These are phyloP conservation scores for Holtermanniella nyarrowii DNA, from an alignment of 768 basidiomycete species.

Conservation along the genomic window DNA sequence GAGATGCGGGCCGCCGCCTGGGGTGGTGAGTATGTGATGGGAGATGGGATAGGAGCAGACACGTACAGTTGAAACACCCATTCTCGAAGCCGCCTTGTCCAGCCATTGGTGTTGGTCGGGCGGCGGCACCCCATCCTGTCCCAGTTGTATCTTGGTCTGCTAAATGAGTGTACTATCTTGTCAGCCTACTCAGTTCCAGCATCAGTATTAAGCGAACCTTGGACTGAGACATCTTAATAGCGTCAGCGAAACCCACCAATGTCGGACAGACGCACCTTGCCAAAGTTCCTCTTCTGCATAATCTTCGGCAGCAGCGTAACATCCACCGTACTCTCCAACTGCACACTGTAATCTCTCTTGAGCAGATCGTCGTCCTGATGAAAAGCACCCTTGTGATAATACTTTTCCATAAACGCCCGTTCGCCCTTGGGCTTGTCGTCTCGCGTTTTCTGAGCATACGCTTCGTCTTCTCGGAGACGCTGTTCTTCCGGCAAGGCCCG, in stretches of 20 bases:
- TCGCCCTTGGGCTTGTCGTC: constrained; percentile 72
- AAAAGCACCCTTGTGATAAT: constrained; percentile 99
- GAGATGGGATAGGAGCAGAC: too few relatives aligned
- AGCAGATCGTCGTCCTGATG: constrained; percentile 93
- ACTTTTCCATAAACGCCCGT: constrained; percentile 91
- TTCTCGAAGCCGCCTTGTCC: constrained; percentile 39
- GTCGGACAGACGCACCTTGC: constrained; percentile 30
- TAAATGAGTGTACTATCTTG: constrained; percentile 87
- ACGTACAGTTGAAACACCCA: constrained; percentile 73
- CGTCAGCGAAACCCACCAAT: background rate
- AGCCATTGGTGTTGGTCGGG: constrained; percentile 4
- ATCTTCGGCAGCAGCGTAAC: constrained; percentile 80
- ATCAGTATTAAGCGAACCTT: constrained; percentile 4
- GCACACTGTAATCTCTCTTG: constrained; percentile 71
- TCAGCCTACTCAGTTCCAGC: constrained; percentile 6
- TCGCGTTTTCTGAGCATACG: constrained; percentile 66
- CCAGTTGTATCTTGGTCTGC: constrained; percentile 84
- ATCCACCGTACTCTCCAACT: constrained; percentile 78
- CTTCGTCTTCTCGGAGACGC: constrained; percentile 81
- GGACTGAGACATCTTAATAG: constrained; percentile 8
- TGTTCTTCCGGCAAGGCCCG: constrained; percentile 89
- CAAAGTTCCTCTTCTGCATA: constrained; percentile 92
- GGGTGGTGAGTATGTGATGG: background rate
- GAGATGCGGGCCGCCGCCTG: background rate
- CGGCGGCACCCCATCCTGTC: constrained; percentile 33